Percentiles rank a stretch among this genome's conserved stretches.
Evolutionary conservation across 73 alveolate species (phyloP).

Genomic region (Tetrahymena borealis): DNA sequence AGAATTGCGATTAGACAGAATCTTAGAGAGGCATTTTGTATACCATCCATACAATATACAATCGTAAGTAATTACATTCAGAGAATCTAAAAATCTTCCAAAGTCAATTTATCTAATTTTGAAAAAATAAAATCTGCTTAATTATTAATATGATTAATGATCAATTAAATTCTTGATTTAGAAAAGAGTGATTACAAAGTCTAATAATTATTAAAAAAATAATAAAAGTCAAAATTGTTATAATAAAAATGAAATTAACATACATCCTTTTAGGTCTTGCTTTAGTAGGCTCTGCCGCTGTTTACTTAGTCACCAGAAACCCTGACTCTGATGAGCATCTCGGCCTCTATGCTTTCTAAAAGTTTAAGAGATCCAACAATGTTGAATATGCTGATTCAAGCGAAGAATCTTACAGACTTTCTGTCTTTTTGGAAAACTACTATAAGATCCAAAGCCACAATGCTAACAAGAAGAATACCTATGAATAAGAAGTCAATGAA

Average conservation of each 20-base stretch:
- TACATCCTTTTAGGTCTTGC: neutral
- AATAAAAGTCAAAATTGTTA: neutral
- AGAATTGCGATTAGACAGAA: too few species aligned
- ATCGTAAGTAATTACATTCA: too few species aligned
- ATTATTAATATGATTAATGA: too few species aligned
- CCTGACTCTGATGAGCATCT: neutral
- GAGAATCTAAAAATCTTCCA: too few species aligned
- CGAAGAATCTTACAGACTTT: slow-evolving; percentile 6
- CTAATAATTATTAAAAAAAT: neutral
- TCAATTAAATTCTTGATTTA: too few species aligned
- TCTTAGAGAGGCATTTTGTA: too few species aligned
- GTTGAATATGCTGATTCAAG: neutral
- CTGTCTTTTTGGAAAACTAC: slow-evolving; percentile 17
- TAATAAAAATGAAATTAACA: neutral
- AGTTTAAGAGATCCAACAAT: neutral
- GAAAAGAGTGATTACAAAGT: too few species aligned
- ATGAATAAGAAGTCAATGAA: slow-evolving; percentile 38
- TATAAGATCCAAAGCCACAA: slow-evolving; percentile 23
- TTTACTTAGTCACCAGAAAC: neutral
- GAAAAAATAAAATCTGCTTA: too few species aligned
- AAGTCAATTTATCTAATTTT: too few species aligned
- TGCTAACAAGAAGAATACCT: slow-evolving; percentile 18
- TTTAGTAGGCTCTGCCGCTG: neutral
- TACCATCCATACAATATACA: too few species aligned
- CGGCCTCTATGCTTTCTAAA: neutral